Evolutionary conservation across 306 rosid species (phyloP).

Genomic region (Cajanus cajan): DNA sequence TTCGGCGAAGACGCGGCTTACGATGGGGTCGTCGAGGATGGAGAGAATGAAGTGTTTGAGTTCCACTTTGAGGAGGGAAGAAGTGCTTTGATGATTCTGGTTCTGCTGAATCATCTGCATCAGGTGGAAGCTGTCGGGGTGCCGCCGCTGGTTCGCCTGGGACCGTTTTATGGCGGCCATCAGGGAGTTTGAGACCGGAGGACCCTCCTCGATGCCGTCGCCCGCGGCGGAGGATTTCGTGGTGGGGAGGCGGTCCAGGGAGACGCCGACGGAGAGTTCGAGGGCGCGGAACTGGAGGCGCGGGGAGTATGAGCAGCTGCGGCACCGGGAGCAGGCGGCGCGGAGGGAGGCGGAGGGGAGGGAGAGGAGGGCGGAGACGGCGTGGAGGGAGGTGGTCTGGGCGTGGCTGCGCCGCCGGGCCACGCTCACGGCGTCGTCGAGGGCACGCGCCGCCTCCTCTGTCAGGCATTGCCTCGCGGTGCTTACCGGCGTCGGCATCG

Average conservation of each 20-base stretch:
- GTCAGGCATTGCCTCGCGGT: slow-evolving; percentile 90
- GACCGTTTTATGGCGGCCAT: slow-evolving; percentile 97
- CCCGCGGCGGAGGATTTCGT: slow-evolving; percentile 6
- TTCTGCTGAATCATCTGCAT: slow-evolving; percentile 63
- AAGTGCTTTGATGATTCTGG: slow-evolving; percentile 43
- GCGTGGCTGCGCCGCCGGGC: slow-evolving; percentile 83
- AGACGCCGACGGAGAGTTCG: slow-evolving; percentile 86
- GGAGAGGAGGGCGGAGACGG: slow-evolving; percentile 72
- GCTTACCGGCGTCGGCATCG: slow-evolving; percentile 99
- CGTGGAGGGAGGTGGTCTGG: slow-evolving; percentile 90
- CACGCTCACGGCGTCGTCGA: slow-evolving; percentile 78
- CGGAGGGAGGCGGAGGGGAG: slow-evolving; percentile 72
- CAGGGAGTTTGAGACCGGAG: slow-evolving; percentile 85
- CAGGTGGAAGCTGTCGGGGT: slow-evolving; percentile 82
- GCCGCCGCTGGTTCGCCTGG: slow-evolving; percentile 90
- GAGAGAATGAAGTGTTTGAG: slow-evolving; percentile 80
- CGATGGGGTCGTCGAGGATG: slow-evolving; percentile 93
- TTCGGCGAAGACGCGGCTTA: slow-evolving; percentile 83
- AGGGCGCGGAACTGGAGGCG: slow-evolving; percentile 82
- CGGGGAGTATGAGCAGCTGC: slow-evolving; percentile 66
- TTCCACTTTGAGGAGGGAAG: slow-evolving; percentile 76
- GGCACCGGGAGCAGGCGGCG: slow-evolving; percentile 76
- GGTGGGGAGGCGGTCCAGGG: slow-evolving; percentile 78
- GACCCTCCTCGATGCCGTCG: slow-evolving; percentile 43
- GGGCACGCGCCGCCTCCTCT: slow-evolving; percentile 82